Conservation (phyloP, 2,329 filamentous ascomycete genomes). For the Lachnellula suecica region DNA sequence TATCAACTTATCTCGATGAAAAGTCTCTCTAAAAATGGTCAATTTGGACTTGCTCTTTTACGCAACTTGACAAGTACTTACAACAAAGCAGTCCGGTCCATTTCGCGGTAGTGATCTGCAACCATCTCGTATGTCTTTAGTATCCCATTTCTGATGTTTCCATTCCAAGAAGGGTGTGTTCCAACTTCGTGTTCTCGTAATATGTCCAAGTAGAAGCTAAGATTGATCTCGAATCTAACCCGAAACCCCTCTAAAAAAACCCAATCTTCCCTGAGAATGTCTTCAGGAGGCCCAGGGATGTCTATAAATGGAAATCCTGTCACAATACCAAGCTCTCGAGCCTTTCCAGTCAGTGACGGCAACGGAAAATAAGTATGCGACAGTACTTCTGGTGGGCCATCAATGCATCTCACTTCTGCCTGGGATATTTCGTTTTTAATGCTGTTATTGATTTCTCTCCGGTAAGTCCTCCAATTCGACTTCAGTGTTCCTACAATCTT, state of each 20-base stretch:
- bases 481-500: conserved; percentile 16
- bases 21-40: conserved; percentile 1
- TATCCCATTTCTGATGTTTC: conserved; percentile 4
- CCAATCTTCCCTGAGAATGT: conserved; percentile 11
- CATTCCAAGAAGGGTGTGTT: conserved; percentile 5
- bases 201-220: conserved; percentile 14
- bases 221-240: conserved; percentile 12
- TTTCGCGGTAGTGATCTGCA: conserved; percentile 13
- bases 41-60: background rate
- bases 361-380: conserved; percentile 8
- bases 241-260: conserved; percentile 17
- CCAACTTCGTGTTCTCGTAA: conserved; percentile 8
- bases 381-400: background rate
- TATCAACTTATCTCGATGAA: conserved; percentile 9
- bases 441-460: background rate
- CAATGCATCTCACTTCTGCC: conserved; percentile 8
- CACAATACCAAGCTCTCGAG: conserved; percentile 9
- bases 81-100: conserved; percentile 1
- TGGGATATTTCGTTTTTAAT: conserved; percentile 8
- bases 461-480: conserved; percentile 13
- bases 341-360: conserved; percentile 2
- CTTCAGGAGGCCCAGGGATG: conserved; percentile 3
- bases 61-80: conserved; percentile 1
- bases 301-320: conserved; percentile 15
- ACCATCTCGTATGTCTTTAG: conserved; percentile 19